Conservation (phyloP, 1,139 yeast species). For the Suhomyces maxii region DNA sequence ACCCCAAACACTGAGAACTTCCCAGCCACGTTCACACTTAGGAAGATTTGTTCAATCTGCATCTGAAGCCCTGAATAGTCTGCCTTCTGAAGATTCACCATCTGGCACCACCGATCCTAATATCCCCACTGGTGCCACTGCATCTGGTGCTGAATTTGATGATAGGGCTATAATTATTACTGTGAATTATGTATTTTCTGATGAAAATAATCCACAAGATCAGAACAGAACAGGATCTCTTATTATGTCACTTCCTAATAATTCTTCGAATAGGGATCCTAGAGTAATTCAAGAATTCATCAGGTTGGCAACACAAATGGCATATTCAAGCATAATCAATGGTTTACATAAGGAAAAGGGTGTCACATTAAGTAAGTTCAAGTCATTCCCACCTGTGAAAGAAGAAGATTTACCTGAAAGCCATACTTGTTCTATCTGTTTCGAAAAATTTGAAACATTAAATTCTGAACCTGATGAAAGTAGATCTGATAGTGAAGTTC, state of each 20-base stretch:
- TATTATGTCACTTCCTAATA: conserved; percentile 63
- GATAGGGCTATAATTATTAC: conserved; percentile 40
- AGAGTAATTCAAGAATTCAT: conserved; percentile 56
- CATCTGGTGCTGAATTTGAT: conserved; percentile 7
- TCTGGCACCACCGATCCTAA: background rate
- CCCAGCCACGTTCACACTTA: background rate
- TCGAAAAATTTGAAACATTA: conserved; percentile 48
- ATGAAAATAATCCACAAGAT: conserved; percentile 39
- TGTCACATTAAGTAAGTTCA: conserved; percentile 52
- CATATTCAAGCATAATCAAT: conserved; percentile 58
- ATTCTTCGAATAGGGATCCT: conserved; percentile 56
- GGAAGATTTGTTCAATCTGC: conserved; percentile 3
- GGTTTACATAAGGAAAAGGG: conserved; percentile 47
- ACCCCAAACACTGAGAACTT: background rate
- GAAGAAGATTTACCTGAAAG: conserved; percentile 30
- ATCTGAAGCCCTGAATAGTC: background rate
- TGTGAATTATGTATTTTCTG: conserved; percentile 47
- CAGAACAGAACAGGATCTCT: conserved; percentile 55
- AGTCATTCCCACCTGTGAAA: conserved; percentile 41
- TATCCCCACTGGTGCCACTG: background rate
- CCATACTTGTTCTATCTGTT: conserved; percentile 66
- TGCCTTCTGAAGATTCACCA: background rate
- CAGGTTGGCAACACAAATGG: conserved; percentile 68
- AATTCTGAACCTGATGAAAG: conserved; percentile 7
- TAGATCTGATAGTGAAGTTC: conserved; percentile 19